These are phyloP conservation scores for Lasiodiplodia sp. DNA, from an alignment of 2,329 filamentous ascomycete species.

Conservation along the genomic window DNA sequence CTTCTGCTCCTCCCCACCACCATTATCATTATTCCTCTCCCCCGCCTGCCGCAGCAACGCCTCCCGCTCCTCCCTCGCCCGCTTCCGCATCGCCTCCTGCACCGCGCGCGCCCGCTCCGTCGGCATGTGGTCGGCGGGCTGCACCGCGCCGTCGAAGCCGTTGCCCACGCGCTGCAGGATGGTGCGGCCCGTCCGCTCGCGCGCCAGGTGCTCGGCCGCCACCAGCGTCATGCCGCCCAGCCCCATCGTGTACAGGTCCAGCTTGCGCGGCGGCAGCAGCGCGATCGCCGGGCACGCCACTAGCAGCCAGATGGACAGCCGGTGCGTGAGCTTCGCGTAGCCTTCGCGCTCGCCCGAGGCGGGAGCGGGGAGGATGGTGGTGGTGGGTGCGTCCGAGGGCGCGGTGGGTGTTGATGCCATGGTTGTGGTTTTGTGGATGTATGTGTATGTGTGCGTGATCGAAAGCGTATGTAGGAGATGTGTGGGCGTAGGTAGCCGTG, in stretches of 20 bases:
- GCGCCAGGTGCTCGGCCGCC: conserved; percentile 58
- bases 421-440: neutral
- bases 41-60: conserved; percentile 42
- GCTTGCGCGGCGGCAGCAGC: conserved; percentile 66
- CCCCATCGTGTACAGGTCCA: conserved; percentile 66
- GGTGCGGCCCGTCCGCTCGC: conserved; percentile 49
- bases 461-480: neutral
- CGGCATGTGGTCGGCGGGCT: conserved; percentile 38
- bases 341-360: conserved; percentile 31
- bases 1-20: conserved; percentile 26
- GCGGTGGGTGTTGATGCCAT: conserved; percentile 10
- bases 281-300: conserved; percentile 63
- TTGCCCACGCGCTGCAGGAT: conserved; percentile 43
- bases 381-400: neutral
- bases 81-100: conserved; percentile 43
- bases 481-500: neutral
- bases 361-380: neutral
- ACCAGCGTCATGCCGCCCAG: conserved; percentile 58
- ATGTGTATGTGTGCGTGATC: neutral
- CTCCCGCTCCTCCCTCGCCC: conserved; percentile 43
- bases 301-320: conserved; percentile 57
- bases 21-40: conserved; percentile 27
- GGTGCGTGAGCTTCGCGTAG: conserved; percentile 48
- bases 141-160: conserved; percentile 28
- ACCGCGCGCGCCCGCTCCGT: conserved; percentile 47